Conservation (phyloP, 164 flowering plant genomes). For the Aristolochia fimbriata region DNA sequence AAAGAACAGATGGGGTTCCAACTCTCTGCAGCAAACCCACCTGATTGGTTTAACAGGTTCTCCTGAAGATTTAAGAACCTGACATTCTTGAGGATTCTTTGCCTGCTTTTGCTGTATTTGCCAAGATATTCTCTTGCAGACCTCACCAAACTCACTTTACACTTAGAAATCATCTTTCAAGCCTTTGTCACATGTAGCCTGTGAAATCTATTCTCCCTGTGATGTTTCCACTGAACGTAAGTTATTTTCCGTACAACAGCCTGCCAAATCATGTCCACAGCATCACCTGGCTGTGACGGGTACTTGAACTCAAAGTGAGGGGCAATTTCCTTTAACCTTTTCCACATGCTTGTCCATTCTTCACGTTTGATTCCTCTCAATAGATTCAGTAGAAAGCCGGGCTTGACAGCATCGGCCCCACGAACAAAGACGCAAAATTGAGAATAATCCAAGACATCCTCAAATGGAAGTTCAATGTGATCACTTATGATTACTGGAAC, state of each 20-base stretch:
- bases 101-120: too few species aligned
- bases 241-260: constrained; percentile 45
- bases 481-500: constrained; percentile 89
- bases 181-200: constrained; percentile 4
- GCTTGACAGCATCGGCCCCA: constrained; percentile 56
- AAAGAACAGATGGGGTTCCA: too few species aligned
- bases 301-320: constrained; percentile 64
- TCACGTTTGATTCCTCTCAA: constrained; percentile 45
- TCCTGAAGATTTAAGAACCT: too few species aligned
- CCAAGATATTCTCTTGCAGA: too few species aligned
- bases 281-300: constrained; percentile 71
- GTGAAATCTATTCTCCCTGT: constrained; percentile 36
- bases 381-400: constrained; percentile 51
- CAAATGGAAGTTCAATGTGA: constrained; percentile 87
- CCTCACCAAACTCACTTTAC: too few species aligned
- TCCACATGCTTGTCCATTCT: constrained; percentile 78
- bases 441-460: constrained; percentile 75
- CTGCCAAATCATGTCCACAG: constrained; percentile 87
- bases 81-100: too few species aligned
- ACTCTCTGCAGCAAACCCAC: too few species aligned
- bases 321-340: constrained; percentile 43
- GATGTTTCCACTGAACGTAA: constrained; percentile 17
- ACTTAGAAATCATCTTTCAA: neutral
- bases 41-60: too few species aligned
- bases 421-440: constrained; percentile 60